Percentiles rank a stretch among this genome's conserved stretches.
phyloP scores from a whole-genome alignment of 192 early-diverging fungal genomes.

The Glomus cerebriforme region DNA sequence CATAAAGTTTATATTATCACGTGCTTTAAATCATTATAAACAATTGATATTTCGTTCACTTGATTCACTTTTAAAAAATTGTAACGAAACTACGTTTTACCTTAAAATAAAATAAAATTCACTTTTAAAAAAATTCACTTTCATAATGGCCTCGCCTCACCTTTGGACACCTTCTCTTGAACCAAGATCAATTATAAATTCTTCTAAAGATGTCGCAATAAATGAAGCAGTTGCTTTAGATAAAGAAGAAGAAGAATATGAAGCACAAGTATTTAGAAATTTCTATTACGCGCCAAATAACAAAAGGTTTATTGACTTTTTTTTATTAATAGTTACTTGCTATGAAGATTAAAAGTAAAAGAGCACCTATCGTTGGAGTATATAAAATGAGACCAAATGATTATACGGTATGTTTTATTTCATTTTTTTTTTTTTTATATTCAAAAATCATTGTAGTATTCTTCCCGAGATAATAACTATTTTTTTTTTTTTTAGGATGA shows the following conservation, averaged over 20 bases:
- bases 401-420: neutral
- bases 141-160: conserved; percentile 9
- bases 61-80: too few relatives aligned
- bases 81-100: too few relatives aligned
- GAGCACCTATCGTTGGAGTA: neutral
- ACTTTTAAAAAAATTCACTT: neutral
- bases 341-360: conserved; percentile 5
- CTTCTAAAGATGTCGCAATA: neutral
- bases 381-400: neutral
- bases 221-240: conserved; percentile 18
- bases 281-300: neutral
- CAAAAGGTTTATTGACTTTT: neutral
- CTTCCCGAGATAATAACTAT: neutral
- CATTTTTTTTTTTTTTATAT: neutral
- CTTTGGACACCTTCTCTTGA: conserved; percentile 20
- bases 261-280: neutral
- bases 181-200: conserved; percentile 11
- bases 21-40: too few relatives aligned
- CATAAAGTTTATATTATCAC: too few relatives aligned
- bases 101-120: neutral
- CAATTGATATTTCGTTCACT: too few relatives aligned
- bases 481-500: conserved; percentile 7
- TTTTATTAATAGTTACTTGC: neutral
- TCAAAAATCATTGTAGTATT: neutral
- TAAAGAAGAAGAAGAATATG: conserved; percentile 21